phyloP scores from a whole-genome alignment of 805 yeast genomes.

The Lachancea waltii region DNA sequence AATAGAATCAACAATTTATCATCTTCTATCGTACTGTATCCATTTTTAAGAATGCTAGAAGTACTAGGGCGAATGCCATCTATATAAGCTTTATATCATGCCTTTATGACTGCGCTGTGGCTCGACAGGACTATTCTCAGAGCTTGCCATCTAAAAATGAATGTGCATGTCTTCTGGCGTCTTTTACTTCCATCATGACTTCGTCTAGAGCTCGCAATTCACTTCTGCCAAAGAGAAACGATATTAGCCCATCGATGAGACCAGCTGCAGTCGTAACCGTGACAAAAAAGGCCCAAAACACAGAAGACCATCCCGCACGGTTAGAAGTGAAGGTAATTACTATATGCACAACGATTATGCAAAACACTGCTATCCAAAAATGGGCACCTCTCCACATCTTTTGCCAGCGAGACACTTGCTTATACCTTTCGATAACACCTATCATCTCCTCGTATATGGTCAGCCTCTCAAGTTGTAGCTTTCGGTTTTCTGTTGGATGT shows the following conservation, averaged over 20 bases:
- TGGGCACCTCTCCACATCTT: slow-evolving; percentile 58
- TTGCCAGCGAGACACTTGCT: slow-evolving; percentile 52
- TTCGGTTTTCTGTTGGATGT: slow-evolving; percentile 5
- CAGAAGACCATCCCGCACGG: slow-evolving; percentile 53
- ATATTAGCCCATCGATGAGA: slow-evolving; percentile 66
- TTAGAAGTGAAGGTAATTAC: slow-evolving; percentile 54
- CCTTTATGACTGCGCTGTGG: background rate
- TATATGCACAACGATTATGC: slow-evolving; percentile 48
- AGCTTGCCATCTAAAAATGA: slow-evolving; percentile 8
- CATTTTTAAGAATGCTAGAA: too few species aligned
- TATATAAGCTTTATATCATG: too few species aligned
- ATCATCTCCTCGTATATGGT: slow-evolving; percentile 45
- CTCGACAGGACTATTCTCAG: background rate
- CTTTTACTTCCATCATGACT: slow-evolving; percentile 61
- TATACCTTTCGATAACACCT: slow-evolving; percentile 41
- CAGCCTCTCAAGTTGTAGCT: slow-evolving; percentile 13
- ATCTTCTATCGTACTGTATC: too few species aligned
- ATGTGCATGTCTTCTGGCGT: slow-evolving; percentile 20
- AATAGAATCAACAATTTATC: too few species aligned
- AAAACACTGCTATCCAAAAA: slow-evolving; percentile 48
- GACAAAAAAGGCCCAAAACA: slow-evolving; percentile 56
- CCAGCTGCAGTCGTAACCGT: slow-evolving; percentile 59
- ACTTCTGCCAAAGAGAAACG: slow-evolving; percentile 69
- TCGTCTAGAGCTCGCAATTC: slow-evolving; percentile 75
- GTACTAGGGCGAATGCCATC: too few species aligned